These are phyloP conservation scores for Leccinum laetum DNA, from an alignment of 1,284 basidiomycete species.

Conservation along the genomic window DNA sequence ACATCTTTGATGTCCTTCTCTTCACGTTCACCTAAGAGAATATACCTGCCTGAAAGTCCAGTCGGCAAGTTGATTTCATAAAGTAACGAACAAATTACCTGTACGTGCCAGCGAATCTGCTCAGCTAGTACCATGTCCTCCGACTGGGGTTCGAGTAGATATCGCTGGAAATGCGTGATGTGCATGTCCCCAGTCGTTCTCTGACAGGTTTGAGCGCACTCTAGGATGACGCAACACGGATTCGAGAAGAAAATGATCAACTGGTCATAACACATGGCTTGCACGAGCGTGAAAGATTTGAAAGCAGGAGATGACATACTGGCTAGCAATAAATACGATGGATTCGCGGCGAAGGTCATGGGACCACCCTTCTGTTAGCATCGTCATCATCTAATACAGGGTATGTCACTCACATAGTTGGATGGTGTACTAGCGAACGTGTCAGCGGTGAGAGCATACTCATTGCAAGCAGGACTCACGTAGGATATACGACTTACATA, in stretches of 20 bases:
- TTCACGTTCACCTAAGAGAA: constrained; percentile 87
- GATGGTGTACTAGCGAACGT: constrained; percentile 68
- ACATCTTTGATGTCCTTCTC: constrained; percentile 89
- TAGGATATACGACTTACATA: constrained; percentile 98
- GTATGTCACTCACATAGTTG: constrained; percentile 64
- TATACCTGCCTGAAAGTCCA: constrained; percentile 78
- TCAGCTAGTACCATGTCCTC: constrained; percentile 76
- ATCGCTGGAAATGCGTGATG: constrained; percentile 74
- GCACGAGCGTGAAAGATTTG: background rate
- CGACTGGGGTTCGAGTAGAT: constrained; percentile 81
- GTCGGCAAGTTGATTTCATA: constrained; percentile 4
- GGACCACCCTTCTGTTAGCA: constrained; percentile 54
- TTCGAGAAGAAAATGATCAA: constrained; percentile 96
- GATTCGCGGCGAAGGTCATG: constrained; percentile 93
- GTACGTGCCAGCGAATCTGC: constrained; percentile 87
- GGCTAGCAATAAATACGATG: constrained; percentile 98
- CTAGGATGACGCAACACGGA: constrained; percentile 91
- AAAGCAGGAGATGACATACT: constrained; percentile 38
- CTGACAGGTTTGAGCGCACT: constrained; percentile 84
- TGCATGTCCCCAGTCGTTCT: constrained; percentile 86
- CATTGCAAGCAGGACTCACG: constrained; percentile 48
- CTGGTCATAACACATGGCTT: constrained; percentile 33
- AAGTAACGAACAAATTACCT: constrained; percentile 38
- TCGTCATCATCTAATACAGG: background rate
- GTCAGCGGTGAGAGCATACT: constrained; percentile 15